phyloP scores from a whole-genome alignment of 768 basidiomycete species.

The Boletus sp. region DNA sequence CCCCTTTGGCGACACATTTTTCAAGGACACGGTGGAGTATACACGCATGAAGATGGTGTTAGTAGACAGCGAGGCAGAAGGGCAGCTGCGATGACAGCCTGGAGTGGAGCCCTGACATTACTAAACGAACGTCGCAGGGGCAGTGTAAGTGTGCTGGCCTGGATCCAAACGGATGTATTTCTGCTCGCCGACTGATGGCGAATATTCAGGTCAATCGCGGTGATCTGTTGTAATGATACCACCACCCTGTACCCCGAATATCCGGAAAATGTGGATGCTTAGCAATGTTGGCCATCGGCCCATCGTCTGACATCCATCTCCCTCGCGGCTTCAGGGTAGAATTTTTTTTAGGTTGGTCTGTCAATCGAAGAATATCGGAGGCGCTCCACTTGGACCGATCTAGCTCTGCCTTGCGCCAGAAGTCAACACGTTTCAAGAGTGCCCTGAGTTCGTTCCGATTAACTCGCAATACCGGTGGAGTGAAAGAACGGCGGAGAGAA shows the following conservation, averaged over 20 bases:
- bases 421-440: neutral
- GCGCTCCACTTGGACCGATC: neutral
- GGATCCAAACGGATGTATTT: neutral
- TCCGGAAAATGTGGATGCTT: constrained; percentile 1
- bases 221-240: constrained; percentile 6
- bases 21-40: constrained; percentile 53
- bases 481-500: neutral
- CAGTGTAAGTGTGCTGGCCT: constrained; percentile 5
- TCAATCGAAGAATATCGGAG: neutral
- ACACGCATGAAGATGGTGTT: constrained; percentile 47
- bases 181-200: constrained; percentile 6
- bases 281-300: neutral
- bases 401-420: constrained; percentile 1
- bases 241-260: constrained; percentile 14
- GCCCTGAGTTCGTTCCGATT: neutral
- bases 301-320: neutral
- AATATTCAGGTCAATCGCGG: constrained; percentile 6
- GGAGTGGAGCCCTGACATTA: neutral
- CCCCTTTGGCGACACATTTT: constrained; percentile 50
- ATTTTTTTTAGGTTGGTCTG: neutral
- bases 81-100: neutral
- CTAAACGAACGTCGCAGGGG: neutral
- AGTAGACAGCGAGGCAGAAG: neutral
- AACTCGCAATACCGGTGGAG: neutral
- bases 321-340: constrained; percentile 3